Evolutionary conservation across 495 filamentous ascomycete genomes (phyloP), one percentile per base, ranked within the genome.

Genomic region (Cudoniella acicularis): DNA sequence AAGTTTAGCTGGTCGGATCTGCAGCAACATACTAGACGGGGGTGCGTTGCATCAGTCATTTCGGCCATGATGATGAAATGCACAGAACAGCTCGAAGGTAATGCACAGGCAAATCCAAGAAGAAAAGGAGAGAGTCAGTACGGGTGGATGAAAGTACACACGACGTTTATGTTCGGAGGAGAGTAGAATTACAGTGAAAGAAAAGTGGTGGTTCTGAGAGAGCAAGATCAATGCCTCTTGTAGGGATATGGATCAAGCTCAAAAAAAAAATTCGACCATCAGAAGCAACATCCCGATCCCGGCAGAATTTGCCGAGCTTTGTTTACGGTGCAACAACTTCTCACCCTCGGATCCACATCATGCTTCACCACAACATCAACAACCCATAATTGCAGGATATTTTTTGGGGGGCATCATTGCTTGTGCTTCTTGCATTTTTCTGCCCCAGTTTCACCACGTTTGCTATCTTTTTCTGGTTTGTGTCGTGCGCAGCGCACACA

Each of bases 31-130:
- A 42, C 54, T 51, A 22, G 27, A 54, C n/a, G 27, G 26, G 46
- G 20, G 17, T 20, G 25, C 18, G 41, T 36, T 49, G 22, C 50
- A 41, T 61, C 49, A 55, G 61, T 59, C 52, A 26, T 56, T 55
- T 52, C 58, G 42, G 63, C 63, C 63, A 65, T 65, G 16, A 50
- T 58, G 51, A 26, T 30, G 2, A 59, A 52, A 45, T 11, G 47
- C 11, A 25, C 1, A 55, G 30, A 49, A 60, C 20, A 42, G 41
- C 45, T 30, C 42, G 41, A 27, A 42, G 42, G 25, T 51, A 43
- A 24, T 52, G 8, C 48, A 57, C 25, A 49, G 18, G 16, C 20
- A 40, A 61, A 59, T 56, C 21, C 47, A 59, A n/a, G 13, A 10
- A 23, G 41, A 21, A 59, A 47, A 57, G n/a, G 45, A 56, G 18